A percentile compares a stretch with the other conserved stretches of the same genome.
Evolutionary conservation across 257 asterid species (phyloP).

Genomic region (Anisodus acutangulus): DNA sequence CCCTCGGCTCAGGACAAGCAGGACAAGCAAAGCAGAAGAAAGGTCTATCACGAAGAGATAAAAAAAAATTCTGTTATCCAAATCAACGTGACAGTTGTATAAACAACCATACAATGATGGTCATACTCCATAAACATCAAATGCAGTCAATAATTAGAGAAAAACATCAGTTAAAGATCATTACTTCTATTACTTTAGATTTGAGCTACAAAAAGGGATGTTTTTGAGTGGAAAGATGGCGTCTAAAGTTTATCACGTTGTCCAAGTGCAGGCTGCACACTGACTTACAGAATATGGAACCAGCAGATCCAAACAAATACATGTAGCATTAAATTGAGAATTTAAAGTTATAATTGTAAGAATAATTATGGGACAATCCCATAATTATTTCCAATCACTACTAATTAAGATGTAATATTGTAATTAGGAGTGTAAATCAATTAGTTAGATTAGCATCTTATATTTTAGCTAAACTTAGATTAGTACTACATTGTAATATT

Average conservation of each 20-base stretch:
- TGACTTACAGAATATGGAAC: background rate
- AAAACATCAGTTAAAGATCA: background rate
- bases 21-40: background rate
- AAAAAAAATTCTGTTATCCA: background rate
- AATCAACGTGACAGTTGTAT: background rate
- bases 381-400: too few relatives aligned
- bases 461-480: too few relatives aligned
- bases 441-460: too few relatives aligned
- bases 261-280: background rate
- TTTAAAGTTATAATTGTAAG: background rate
- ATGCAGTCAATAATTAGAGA: conserved; percentile 14
- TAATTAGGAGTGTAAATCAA: too few relatives aligned
- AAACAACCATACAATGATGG: background rate
- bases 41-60: background rate
- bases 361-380: background rate
- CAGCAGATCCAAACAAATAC: background rate
- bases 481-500: too few relatives aligned
- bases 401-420: too few relatives aligned
- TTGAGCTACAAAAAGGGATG: background rate
- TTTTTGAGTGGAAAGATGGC: background rate
- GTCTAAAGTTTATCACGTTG: background rate
- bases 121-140: background rate
- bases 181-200: background rate
- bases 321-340: background rate
- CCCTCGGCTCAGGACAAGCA: too few relatives aligned